Evolutionary conservation across 352 stramenopile species (phyloP).

Genomic region (Phytophthora crassamura): DNA sequence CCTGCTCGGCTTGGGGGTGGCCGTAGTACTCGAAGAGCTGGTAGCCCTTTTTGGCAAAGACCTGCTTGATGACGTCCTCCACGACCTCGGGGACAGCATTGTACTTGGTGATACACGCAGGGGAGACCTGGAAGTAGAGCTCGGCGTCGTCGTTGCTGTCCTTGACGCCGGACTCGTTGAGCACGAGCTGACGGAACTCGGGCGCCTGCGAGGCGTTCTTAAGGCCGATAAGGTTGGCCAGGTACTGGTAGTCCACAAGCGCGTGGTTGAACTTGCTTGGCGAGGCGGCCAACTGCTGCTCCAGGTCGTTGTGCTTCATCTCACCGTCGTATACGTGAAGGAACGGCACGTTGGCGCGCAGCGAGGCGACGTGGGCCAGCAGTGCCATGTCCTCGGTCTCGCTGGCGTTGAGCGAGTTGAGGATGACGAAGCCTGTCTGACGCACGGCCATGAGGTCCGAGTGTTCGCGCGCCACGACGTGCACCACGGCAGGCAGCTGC

Average conservation of each 20-base stretch:
- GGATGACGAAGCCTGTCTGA: constrained; percentile 91
- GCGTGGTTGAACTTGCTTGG: constrained; percentile 69
- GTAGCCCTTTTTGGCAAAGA: constrained; percentile 86
- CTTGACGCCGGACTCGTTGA: constrained; percentile 53
- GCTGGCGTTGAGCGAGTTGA: constrained; percentile 85
- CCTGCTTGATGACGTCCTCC: constrained; percentile 82
- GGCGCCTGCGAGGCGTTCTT: constrained; percentile 47
- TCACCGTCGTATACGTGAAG: constrained; percentile 95
- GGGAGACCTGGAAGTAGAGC: constrained; percentile 93
- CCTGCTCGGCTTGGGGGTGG: constrained; percentile 81
- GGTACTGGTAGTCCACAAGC: constrained; percentile 72
- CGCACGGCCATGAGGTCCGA: constrained; percentile 93
- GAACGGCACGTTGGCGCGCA: constrained; percentile 91
- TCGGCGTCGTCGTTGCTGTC: constrained; percentile 76
- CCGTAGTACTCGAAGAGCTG: constrained; percentile 93
- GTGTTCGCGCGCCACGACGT: constrained; percentile 92
- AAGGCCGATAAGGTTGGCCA: constrained; percentile 74
- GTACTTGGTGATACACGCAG: constrained; percentile 88
- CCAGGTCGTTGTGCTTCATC: constrained; percentile 87
- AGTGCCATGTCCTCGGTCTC: constrained; percentile 94
- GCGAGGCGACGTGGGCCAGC: constrained; percentile 90
- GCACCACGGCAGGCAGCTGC: constrained; percentile 84
- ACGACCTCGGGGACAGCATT: constrained; percentile 67
- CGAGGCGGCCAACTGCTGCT: constrained; percentile 48
- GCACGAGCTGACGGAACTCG: constrained; percentile 73